These are phyloP conservation scores for Candida verbasci DNA, from an alignment of 805 yeast genomes.

Conservation along the genomic window DNA sequence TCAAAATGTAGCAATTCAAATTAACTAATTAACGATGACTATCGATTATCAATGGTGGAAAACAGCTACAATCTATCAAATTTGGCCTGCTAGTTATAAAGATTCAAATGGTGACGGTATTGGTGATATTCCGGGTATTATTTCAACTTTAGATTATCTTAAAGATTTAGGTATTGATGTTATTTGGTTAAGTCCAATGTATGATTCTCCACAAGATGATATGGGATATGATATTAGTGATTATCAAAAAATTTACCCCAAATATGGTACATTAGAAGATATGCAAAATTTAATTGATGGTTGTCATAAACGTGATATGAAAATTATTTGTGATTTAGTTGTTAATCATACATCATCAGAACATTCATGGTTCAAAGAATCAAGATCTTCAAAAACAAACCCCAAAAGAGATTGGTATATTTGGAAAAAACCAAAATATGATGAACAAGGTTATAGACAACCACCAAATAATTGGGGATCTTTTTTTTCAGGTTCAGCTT, in stretches of 20 bases:
- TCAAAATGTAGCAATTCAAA: neutral
- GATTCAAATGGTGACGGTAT: slow-evolving; percentile 58
- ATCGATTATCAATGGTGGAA: slow-evolving; percentile 45
- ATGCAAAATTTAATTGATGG: slow-evolving; percentile 46
- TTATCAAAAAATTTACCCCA: slow-evolving; percentile 48
- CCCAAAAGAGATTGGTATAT: slow-evolving; percentile 61
- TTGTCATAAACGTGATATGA: slow-evolving; percentile 47
- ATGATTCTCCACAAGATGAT: slow-evolving; percentile 55
- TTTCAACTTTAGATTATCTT: slow-evolving; percentile 48
- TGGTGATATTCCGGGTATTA: slow-evolving; percentile 54
- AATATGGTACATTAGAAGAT: slow-evolving; percentile 52
- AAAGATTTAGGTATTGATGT: slow-evolving; percentile 47
- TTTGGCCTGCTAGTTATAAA: slow-evolving; percentile 59
- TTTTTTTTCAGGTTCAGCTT: slow-evolving; percentile 50
- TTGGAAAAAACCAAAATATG: slow-evolving; percentile 49
- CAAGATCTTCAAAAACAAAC: slow-evolving; percentile 45
- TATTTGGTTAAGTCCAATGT: slow-evolving; percentile 57
- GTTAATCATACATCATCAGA: slow-evolving; percentile 54
- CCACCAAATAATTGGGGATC: slow-evolving; percentile 59
- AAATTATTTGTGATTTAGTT: slow-evolving; percentile 51
- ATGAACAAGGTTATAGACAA: slow-evolving; percentile 42
- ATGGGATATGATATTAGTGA: slow-evolving; percentile 61
- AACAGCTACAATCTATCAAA: slow-evolving; percentile 53
- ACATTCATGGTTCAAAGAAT: slow-evolving; percentile 57
- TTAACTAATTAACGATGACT: slow-evolving; percentile 4